Evolutionary conservation across 2,329 filamentous ascomycete species (phyloP).

Genomic region (Metarhizium humberi): DNA sequence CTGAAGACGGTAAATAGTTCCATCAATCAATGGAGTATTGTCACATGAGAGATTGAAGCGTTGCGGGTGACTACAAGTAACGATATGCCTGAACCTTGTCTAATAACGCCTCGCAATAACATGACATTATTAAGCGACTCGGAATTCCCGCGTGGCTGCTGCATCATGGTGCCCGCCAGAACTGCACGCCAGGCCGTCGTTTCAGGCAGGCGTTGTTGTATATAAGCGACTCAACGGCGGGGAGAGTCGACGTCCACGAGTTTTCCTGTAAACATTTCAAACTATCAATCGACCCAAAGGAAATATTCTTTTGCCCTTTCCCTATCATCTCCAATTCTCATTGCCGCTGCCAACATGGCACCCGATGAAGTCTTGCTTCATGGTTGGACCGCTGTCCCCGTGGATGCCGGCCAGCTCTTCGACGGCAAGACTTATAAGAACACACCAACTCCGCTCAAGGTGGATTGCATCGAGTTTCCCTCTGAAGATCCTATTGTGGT

Average conservation of each 20-base stretch:
- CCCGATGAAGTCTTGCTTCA: conserved; percentile 22
- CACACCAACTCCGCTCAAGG: conserved; percentile 23
- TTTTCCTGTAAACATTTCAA: not conserved
- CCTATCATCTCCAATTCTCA: too few relatives aligned
- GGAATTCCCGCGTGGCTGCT: too few relatives aligned
- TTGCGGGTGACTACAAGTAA: too few relatives aligned
- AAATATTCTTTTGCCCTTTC: too few relatives aligned
- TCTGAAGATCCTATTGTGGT: conserved; percentile 33
- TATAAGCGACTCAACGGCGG: not conserved
- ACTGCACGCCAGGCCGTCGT: not conserved
- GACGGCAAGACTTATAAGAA: conserved; percentile 27
- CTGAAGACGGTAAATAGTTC: too few relatives aligned
- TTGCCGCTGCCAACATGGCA: not conserved
- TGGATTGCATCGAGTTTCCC: conserved; percentile 36
- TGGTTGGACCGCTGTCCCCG: conserved; percentile 35
- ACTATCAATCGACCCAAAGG: not conserved
- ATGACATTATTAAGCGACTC: too few relatives aligned
- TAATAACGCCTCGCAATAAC: too few relatives aligned
- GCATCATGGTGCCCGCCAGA: not conserved
- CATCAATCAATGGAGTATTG: too few relatives aligned
- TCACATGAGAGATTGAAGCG: too few relatives aligned
- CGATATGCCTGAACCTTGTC: too few relatives aligned
- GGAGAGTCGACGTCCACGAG: not conserved
- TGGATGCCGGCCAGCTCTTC: conserved; percentile 32
- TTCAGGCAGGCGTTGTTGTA: not conserved